These are phyloP conservation scores for Ascomycota sp. DNA, from an alignment of 2,329 filamentous ascomycete species.

Conservation along the genomic window DNA sequence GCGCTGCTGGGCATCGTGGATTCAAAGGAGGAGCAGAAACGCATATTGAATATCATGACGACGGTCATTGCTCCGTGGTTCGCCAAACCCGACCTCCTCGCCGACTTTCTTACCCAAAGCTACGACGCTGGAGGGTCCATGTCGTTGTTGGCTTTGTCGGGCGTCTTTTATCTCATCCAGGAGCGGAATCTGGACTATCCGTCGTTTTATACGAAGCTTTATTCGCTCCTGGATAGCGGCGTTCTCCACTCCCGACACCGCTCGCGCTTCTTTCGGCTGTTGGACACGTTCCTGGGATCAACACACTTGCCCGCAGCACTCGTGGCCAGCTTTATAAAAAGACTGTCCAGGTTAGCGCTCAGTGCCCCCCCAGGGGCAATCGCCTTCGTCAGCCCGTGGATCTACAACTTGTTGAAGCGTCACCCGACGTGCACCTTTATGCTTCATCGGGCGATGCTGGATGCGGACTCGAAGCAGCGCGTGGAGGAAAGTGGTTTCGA, in stretches of 20 bases:
- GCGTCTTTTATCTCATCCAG: conserved; percentile 84
- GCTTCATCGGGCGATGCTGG: conserved; percentile 57
- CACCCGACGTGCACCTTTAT: conserved; percentile 89
- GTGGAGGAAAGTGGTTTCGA: conserved; percentile 36
- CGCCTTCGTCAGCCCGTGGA: conserved; percentile 73
- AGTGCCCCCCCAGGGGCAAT: conserved; percentile 75
- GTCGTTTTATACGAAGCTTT: conserved; percentile 79
- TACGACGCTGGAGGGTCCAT: conserved; percentile 73
- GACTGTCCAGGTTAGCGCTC: conserved; percentile 65
- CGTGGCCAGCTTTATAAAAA: conserved; percentile 89
- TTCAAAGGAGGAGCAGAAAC: conserved; percentile 54
- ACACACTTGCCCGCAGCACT: conserved; percentile 79
- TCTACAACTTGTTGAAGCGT: conserved; percentile 79
- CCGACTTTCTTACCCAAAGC: conserved; percentile 91
- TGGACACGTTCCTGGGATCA: conserved; percentile 76
- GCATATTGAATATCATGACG: conserved; percentile 51
- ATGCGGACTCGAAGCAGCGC: conserved; percentile 30
- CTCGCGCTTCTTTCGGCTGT: conserved; percentile 73
- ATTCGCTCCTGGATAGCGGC: conserved; percentile 68
- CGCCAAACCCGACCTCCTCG: conserved; percentile 62
- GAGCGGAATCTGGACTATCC: conserved; percentile 91
- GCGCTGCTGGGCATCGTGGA: conserved; percentile 46
- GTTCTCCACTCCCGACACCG: conserved; percentile 86
- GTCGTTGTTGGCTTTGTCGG: conserved; percentile 70
- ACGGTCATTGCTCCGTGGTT: conserved; percentile 76